Evolutionary conservation across 2,329 filamentous ascomycete genomes (phyloP), one percentile per base, ranked within the genome.

Genomic region (Phaeosphaeria sp.): DNA sequence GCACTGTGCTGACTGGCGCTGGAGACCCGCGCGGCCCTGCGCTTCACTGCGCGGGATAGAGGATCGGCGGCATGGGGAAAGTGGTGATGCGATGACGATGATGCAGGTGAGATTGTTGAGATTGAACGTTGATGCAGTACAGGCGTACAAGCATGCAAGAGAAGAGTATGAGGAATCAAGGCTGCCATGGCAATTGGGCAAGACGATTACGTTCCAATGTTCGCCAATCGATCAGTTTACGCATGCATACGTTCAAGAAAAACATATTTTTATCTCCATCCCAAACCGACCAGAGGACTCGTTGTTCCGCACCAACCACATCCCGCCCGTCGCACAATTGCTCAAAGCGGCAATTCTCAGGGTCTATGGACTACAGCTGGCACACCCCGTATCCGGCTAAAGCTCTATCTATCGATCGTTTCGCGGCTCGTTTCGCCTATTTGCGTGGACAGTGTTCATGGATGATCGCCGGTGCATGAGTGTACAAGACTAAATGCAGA

Each of bases 21-120:
- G 57, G 53, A 60, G 57, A 54, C 42, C 53, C 53, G 57, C 27
- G 53, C 51, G 43, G 53, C 53, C 57, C 55, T n/a, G n/a, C n/a
- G n/a, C n/a, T n/a, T 52, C 49, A 53, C 27, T 22, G 44, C 49
- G 47, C 46, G 52, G 30, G 40, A 45, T 46, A 33, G 33, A 27
- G 17, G 13, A 17, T 48, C 17, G 20, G 27, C 11, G 15, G 18
- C 5, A 48, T 24, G 33, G 25, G 27, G 15, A 15, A 6, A 17
- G 50, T 30, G 43, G 44, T 45, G 53, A 39, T 55, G 30, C 30
- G 30, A 36, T 36, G 6, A 36, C 30, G 30, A 36, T 36, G 30
- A 36, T 36, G 30, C 30, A 13, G 30, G 30, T 36, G 3, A 36
- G 30, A 13, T 11, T 36, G 30, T n/a, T 36, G 47, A 44, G 15